A percentile compares a stretch with the other conserved stretches of the same genome.
phyloP scores from a whole-genome alignment of 805 yeast genomes.

The Nakazawaea holstii region DNA sequence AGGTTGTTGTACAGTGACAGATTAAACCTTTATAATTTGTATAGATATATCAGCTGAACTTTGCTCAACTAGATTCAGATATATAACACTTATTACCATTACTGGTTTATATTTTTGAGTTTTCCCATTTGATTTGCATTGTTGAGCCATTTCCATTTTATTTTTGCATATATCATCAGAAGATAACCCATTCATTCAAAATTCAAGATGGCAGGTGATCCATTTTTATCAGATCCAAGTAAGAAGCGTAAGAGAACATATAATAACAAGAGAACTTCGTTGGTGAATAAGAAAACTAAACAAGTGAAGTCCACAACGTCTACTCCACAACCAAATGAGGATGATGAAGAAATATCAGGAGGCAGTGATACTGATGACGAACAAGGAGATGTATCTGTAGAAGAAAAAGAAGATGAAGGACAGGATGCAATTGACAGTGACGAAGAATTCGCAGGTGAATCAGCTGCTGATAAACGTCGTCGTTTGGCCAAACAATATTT shows the following conservation, averaged over 20 bases:
- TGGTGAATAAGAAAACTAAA: constrained; percentile 16
- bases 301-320: constrained; percentile 11
- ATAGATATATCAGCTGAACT: too few relatives aligned
- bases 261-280: constrained; percentile 15
- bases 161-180: too few relatives aligned
- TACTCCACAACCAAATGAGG: constrained; percentile 18
- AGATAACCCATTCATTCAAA: background rate
- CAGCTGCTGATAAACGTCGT: constrained; percentile 90
- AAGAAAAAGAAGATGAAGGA: constrained; percentile 23
- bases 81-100: too few relatives aligned
- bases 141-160: too few relatives aligned
- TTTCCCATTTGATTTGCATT: too few relatives aligned
- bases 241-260: constrained; percentile 39
- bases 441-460: constrained; percentile 69
- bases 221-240: constrained; percentile 58
- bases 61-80: too few relatives aligned
- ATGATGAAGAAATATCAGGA: constrained; percentile 55
- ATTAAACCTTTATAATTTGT: too few relatives aligned
- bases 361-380: constrained; percentile 45
- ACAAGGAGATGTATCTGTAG: constrained; percentile 32
- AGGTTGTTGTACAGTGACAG: too few relatives aligned
- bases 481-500: constrained; percentile 90
- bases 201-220: constrained; percentile 45
- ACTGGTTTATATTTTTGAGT: too few relatives aligned
- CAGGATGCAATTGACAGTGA: constrained; percentile 51